Conservation (phyloP, 352 stramenopile genomes). For the Globisporangium heterothallicum region DNA sequence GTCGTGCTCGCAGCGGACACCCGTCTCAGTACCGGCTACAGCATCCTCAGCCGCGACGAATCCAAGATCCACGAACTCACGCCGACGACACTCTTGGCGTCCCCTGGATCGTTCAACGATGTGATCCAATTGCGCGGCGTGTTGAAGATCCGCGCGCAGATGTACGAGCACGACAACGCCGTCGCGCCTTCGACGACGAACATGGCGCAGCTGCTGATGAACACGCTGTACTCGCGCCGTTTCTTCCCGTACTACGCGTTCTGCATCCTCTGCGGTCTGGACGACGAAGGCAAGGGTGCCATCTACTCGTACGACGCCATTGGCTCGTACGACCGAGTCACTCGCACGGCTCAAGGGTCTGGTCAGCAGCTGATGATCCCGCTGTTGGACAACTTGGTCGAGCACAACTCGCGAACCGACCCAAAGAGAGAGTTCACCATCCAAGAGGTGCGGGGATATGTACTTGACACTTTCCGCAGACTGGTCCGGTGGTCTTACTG, state of each 20-base stretch:
- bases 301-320: constrained; percentile 99
- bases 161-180: constrained; percentile 95
- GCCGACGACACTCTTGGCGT: constrained; percentile 62
- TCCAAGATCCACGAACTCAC: constrained; percentile 87
- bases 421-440: constrained; percentile 87
- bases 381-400: constrained; percentile 97
- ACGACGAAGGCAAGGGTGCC: constrained; percentile 93
- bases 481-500: constrained; percentile 1
- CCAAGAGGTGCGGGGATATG: constrained; percentile 88
- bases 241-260: constrained; percentile 99
- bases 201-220: constrained; percentile 96
- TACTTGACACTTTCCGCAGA: no score
- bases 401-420: constrained; percentile 88
- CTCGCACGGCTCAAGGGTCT: constrained; percentile 78
- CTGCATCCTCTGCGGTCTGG: constrained; percentile 96
- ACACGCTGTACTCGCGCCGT: constrained; percentile 96
- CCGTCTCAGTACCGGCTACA: constrained; percentile 95
- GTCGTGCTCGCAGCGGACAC: constrained; percentile 96
- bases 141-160: constrained; percentile 75
- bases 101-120: constrained; percentile 81
- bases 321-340: constrained; percentile 83
- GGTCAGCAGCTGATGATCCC: constrained; percentile 97
- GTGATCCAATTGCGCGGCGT: constrained; percentile 81
- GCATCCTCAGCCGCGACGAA: constrained; percentile 94
- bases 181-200: constrained; percentile 89